phyloP scores from a whole-genome alignment of 805 yeast genomes.

The Teunomyces atbi region DNA sequence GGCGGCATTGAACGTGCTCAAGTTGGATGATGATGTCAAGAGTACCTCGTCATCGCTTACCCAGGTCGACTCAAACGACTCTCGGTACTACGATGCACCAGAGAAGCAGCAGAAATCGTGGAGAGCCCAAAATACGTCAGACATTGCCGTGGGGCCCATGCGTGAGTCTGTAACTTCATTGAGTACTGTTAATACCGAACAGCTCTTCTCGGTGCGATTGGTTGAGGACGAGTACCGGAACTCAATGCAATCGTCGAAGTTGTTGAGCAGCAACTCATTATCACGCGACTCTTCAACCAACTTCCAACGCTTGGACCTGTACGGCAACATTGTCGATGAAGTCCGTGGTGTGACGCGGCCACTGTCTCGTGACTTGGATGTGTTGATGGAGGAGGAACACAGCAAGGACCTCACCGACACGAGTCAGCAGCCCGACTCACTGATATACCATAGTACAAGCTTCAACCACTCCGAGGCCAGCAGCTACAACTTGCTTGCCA shows the following conservation, averaged over 20 bases:
- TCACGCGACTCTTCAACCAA: conserved; percentile 35
- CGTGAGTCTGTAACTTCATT: conserved; percentile 70
- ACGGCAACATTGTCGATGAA: conserved; percentile 39
- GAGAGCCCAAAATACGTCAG: conserved; percentile 40
- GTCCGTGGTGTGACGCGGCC: conserved; percentile 29
- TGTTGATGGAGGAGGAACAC: conserved; percentile 28
- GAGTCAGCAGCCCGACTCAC: conserved; percentile 8
- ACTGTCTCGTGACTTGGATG: conserved; percentile 26
- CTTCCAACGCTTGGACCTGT: conserved; percentile 44
- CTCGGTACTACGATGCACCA: conserved; percentile 32
- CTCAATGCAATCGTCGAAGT: conserved; percentile 26
- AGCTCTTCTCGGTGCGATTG: conserved; percentile 72
- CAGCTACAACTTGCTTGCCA: conserved; percentile 18
- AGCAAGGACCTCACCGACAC: conserved; percentile 17
- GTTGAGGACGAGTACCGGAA: conserved; percentile 52
- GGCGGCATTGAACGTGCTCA: conserved; percentile 49
- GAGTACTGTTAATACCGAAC: conserved; percentile 84
- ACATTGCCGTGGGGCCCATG: conserved; percentile 28
- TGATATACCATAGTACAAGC: conserved; percentile 13
- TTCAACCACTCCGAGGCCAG: conserved; percentile 11
- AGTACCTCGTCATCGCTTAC: conserved; percentile 52
- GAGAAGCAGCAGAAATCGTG: conserved; percentile 42
- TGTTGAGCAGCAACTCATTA: conserved; percentile 24
- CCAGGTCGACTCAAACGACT: conserved; percentile 42
- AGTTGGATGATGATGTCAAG: conserved; percentile 10